Evolutionary conservation across 1,139 yeast species (phyloP).

Genomic region (Magnusiomyces magnusii): DNA sequence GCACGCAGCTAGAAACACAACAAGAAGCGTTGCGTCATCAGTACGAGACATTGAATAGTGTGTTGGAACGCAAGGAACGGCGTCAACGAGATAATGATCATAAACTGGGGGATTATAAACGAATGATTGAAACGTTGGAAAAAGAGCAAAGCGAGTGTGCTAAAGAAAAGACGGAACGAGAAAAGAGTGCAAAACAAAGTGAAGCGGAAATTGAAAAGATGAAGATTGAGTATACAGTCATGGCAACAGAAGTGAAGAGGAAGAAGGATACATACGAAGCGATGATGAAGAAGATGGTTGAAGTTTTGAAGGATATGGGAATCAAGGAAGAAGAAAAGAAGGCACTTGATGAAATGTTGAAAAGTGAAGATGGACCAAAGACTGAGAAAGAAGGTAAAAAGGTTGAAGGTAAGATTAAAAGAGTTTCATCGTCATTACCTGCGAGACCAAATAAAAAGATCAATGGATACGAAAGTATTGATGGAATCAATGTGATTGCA

Average conservation of each 20-base stretch:
- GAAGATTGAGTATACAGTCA: conserved; percentile 2
- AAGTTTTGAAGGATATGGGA: background rate
- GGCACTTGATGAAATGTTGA: background rate
- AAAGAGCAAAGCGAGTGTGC: conserved; percentile 16
- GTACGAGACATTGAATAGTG: conserved; percentile 23
- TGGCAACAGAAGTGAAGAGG: background rate
- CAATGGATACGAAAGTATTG: background rate
- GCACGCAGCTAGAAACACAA: conserved; percentile 24
- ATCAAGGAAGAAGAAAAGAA: background rate
- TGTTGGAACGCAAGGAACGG: conserved; percentile 26
- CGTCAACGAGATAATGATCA: conserved; percentile 23
- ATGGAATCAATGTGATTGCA: background rate
- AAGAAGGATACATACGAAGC: background rate
- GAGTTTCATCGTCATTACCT: background rate
- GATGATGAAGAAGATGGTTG: background rate
- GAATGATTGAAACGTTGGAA: conserved; percentile 20
- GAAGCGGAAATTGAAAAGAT: conserved; percentile 6
- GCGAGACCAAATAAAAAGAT: background rate
- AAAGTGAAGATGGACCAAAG: background rate
- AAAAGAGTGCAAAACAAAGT: conserved; percentile 5
- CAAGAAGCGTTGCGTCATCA: conserved; percentile 26
- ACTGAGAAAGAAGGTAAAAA: background rate
- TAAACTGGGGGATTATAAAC: conserved; percentile 18
- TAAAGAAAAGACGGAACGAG: background rate
- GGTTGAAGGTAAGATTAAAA: background rate